A percentile compares a stretch with the other conserved stretches of the same genome.
These are phyloP conservation scores for Breviolum minutum DNA, from an alignment of 73 alveolate species.

Conservation along the genomic window DNA sequence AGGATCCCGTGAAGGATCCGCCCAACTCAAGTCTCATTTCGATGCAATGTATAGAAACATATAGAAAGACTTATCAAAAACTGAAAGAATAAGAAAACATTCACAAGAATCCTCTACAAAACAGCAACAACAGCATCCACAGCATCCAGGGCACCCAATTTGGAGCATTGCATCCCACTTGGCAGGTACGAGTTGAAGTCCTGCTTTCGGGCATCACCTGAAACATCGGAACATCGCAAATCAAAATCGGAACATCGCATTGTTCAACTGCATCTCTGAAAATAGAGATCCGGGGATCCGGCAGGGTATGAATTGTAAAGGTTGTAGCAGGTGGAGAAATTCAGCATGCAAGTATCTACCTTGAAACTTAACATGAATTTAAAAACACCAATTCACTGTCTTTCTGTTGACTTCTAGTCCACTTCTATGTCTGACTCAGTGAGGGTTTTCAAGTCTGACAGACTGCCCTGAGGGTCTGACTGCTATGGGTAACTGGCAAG, in stretches of 20 bases:
- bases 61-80: too few relatives aligned
- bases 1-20: too few relatives aligned
- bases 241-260: too few relatives aligned
- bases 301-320: too few relatives aligned
- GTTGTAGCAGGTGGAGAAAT: constrained; percentile 61
- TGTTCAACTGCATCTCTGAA: too few relatives aligned
- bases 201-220: constrained; percentile 13
- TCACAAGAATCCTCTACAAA: neutral
- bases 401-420: too few relatives aligned
- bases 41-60: too few relatives aligned
- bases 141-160: neutral
- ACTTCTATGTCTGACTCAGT: too few relatives aligned
- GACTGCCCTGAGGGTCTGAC: too few relatives aligned
- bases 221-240: neutral
- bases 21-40: too few relatives aligned
- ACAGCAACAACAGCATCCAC: neutral
- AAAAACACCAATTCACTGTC: neutral
- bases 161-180: constrained; percentile 16
- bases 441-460: neutral
- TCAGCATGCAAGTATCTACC: constrained; percentile 90
- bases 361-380: neutral
- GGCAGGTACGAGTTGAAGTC: neutral
- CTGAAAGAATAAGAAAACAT: neutral
- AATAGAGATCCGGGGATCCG: too few relatives aligned
- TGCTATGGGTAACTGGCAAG: too few relatives aligned